Evolutionary conservation across 2,329 filamentous ascomycete genomes (phyloP).

Genomic region (Cryphonectria nitschkei): DNA sequence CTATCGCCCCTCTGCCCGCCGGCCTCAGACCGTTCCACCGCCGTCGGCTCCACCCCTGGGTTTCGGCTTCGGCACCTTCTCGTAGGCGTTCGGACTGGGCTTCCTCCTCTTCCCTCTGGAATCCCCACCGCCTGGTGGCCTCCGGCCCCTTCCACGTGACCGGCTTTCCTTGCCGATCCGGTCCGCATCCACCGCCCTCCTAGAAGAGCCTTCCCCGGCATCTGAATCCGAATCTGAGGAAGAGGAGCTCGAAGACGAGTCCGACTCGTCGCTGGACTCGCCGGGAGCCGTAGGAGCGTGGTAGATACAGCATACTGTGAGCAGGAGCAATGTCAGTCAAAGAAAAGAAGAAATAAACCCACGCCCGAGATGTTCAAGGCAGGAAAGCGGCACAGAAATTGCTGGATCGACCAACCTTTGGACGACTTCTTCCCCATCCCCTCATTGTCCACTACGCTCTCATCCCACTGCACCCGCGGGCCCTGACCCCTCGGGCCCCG

Average conservation of each 20-base stretch:
- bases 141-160: slow-evolving; percentile 18
- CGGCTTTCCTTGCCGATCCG: slow-evolving; percentile 21
- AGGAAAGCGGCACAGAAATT: not conserved
- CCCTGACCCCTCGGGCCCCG: slow-evolving; percentile 43
- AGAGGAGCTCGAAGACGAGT: slow-evolving; percentile 58
- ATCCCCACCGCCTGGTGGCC: slow-evolving; percentile 13
- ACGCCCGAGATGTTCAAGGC: not conserved
- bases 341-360: too few species aligned
- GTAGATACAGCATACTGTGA: slow-evolving; percentile 96
- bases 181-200: slow-evolving; percentile 29
- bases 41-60: slow-evolving; percentile 20
- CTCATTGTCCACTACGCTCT: slow-evolving; percentile 94
- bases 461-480: slow-evolving; percentile 85
- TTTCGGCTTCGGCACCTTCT: slow-evolving; percentile 29
- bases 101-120: slow-evolving; percentile 21
- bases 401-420: slow-evolving; percentile 67
- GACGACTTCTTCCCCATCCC: slow-evolving; percentile 91
- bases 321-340: not conserved
- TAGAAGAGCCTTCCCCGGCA: slow-evolving; percentile 51
- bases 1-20: not conserved
- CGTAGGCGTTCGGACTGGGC: slow-evolving; percentile 30
- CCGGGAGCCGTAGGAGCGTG: slow-evolving; percentile 81
- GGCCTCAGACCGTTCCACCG: slow-evolving; percentile 17
- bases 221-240: slow-evolving; percentile 37
- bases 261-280: slow-evolving; percentile 76